Evolutionary conservation across 176 grass and related monocot species (phyloP).

Genomic region (Triticum turgidum): DNA sequence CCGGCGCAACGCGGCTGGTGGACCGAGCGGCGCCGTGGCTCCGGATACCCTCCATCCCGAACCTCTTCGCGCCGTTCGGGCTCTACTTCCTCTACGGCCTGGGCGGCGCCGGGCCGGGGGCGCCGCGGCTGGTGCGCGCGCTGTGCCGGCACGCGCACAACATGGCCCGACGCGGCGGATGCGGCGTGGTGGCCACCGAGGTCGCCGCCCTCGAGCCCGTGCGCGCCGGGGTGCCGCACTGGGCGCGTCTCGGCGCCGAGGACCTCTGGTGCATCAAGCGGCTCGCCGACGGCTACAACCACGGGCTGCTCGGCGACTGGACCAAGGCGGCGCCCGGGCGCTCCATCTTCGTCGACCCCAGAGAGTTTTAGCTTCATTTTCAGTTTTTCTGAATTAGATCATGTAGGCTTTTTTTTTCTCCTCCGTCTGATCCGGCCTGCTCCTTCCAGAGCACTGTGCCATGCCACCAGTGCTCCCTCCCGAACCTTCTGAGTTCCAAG

Average conservation of each 20-base stretch:
- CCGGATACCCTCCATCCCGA: slow-evolving; percentile 79
- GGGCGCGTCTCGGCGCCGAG: slow-evolving; percentile 57
- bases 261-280: slow-evolving; percentile 96
- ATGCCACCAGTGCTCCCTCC: not conserved
- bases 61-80: slow-evolving; percentile 90
- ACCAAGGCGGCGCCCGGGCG: slow-evolving; percentile 48
- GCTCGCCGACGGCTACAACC: slow-evolving; percentile 49
- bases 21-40: slow-evolving; percentile 81
- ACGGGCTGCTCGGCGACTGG: slow-evolving; percentile 63
- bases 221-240: slow-evolving; percentile 63
- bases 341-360: slow-evolving; percentile 88
- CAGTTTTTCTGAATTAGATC: not conserved
- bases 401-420: not conserved
- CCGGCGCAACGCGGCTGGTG: slow-evolving; percentile 59
- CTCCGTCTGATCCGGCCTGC: not conserved
- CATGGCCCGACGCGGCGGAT: slow-evolving; percentile 55
- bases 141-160: slow-evolving; percentile 81
- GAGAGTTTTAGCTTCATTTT: slow-evolving; percentile 40
- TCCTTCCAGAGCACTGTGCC: not conserved
- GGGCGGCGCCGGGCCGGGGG: slow-evolving; percentile 40
- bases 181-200: slow-evolving; percentile 75
- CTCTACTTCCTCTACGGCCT: slow-evolving; percentile 88
- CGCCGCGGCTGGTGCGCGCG: slow-evolving; percentile 39
- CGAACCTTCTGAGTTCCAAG: not conserved
- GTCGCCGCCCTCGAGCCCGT: slow-evolving; percentile 48